Evolutionary conservation across 352 stramenopile species (phyloP).

Genomic region (Phytophthora aleatoria): DNA sequence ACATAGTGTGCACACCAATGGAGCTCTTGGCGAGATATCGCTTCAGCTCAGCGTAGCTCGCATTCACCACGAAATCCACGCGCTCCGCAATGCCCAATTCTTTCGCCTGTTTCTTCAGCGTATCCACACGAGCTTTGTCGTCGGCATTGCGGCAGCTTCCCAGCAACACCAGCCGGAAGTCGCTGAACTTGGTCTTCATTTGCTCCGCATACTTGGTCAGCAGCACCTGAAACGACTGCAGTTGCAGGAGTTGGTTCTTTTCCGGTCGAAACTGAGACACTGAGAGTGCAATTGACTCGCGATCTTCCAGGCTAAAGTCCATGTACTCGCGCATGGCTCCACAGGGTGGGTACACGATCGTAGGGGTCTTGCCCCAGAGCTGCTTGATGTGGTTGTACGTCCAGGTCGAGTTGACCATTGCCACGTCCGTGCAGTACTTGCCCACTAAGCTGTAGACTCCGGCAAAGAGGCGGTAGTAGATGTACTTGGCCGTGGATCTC

Average conservation of each 20-base stretch:
- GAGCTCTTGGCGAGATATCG: constrained; percentile 80
- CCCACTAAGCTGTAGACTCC: constrained; percentile 91
- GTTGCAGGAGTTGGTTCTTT: constrained; percentile 98
- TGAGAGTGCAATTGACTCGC: constrained; percentile 90
- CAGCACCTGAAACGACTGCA: constrained; percentile 87
- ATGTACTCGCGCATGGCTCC: constrained; percentile 87
- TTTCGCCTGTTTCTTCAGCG: constrained; percentile 79
- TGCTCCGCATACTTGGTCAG: constrained; percentile 49
- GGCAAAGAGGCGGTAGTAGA: constrained; percentile 97
- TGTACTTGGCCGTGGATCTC: constrained; percentile 92
- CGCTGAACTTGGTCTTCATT: constrained; percentile 46
- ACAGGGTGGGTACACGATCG: constrained; percentile 96
- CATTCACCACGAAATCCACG: constrained; percentile 96
- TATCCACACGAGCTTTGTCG: constrained; percentile 91
- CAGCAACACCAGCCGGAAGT: constrained; percentile 95
- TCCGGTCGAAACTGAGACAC: constrained; percentile 99
- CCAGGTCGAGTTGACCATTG: constrained; percentile 99
- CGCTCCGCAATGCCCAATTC: constrained; percentile 73
- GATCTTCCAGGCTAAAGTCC: constrained; percentile 52
- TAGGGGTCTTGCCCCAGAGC: constrained; percentile 88
- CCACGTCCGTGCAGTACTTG: constrained; percentile 81
- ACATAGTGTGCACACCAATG: constrained; percentile 99
- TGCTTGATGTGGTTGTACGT: constrained; percentile 95
- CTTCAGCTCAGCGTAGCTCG: constrained; percentile 93
- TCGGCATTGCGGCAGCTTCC: constrained; percentile 95